Evolutionary conservation across 352 stramenopile genomes (phyloP), one percentile per base, ranked within the genome.

Genomic region (Pythium grandisporangium): DNA sequence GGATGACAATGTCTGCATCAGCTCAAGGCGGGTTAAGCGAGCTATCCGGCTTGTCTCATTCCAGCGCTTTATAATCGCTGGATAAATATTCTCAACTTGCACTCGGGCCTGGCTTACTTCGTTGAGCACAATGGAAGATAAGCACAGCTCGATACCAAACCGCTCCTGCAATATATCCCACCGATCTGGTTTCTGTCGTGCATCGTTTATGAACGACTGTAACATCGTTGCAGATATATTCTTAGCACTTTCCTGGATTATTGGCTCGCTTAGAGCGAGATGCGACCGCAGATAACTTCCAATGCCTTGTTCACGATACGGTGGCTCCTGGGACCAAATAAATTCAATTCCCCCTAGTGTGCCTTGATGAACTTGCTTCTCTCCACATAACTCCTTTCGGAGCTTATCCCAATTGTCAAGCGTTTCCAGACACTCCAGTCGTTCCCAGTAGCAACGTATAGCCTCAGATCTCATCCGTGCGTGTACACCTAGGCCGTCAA

Each of bases 321-420:
- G 75, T 1, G 77, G 61, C 3, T 61, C 44, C 40, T 84, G 61
- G 22, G 66, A 53, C 73, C 73, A 92, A 19, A 87, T 34, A 42
- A 65, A 77, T 0, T 53, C 44, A 34, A 49, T 47, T 4, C 57
- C 53, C 6, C 40, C 38, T n/a, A n/a, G n/a, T n/a, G n/a, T n/a
- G n/a, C n/a, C n/a, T n/a, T n/a, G n/a, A n/a, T n/a, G n/a, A 7
- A 45, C 30, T 6, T 52, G 47, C 5, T 42, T 33, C 25, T 51
- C 41, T 19, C 37, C 16, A 0, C 39, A 16, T 11, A 89, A 51
- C 27, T 85, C 78, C 12, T 49, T 39, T 8, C 65, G 49, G 4
- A 92, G 51, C 22, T 70, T 53, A 13, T 80, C 62, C 78, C 78
- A 92, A 33, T 68, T 67, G 42, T 89, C 89, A 6, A 92, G 49